Percentiles rank a stretch among this genome's conserved stretches.
Evolutionary conservation across 2,329 filamentous ascomycete genomes (phyloP).

Genomic region (Alternaria dauci): DNA sequence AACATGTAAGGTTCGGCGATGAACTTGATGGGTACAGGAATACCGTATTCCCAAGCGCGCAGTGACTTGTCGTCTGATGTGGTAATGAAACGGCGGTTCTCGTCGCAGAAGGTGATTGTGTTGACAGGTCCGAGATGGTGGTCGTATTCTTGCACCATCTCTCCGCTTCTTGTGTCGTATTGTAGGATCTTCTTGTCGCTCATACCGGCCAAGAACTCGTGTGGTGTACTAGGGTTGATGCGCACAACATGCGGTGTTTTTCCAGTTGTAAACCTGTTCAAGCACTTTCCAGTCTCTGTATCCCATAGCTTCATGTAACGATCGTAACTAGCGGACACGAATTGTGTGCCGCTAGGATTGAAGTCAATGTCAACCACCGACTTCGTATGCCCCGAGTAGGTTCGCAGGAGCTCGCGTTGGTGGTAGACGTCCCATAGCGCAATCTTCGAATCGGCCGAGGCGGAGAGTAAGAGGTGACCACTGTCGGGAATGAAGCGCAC

Average conservation of each 20-base stretch:
- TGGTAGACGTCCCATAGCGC: constrained; percentile 97
- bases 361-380: constrained; percentile 90
- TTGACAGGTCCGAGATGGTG: constrained; percentile 98
- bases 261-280: constrained; percentile 88
- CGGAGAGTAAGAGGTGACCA: constrained; percentile 87
- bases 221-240: constrained; percentile 85
- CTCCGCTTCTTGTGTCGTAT: constrained; percentile 84
- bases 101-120: constrained; percentile 95
- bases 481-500: constrained; percentile 88
- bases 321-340: constrained; percentile 92
- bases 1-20: constrained; percentile 99
- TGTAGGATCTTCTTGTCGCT: constrained; percentile 99
- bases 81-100: constrained; percentile 94
- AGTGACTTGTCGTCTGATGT: constrained; percentile 97
- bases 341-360: constrained; percentile 80
- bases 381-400: constrained; percentile 91
- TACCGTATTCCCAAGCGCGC: constrained; percentile 97
- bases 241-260: constrained; percentile 94
- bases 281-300: constrained; percentile 89
- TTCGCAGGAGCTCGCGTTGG: constrained; percentile 83
- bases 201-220: constrained; percentile 96
- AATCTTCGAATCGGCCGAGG: constrained; percentile 88
- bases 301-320: constrained; percentile 98
- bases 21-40: constrained; percentile 98
- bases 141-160: constrained; percentile 96